phyloP scores from a whole-genome alignment of 176 grass and related monocot genomes.

The Cenchrus fungigraminus region DNA sequence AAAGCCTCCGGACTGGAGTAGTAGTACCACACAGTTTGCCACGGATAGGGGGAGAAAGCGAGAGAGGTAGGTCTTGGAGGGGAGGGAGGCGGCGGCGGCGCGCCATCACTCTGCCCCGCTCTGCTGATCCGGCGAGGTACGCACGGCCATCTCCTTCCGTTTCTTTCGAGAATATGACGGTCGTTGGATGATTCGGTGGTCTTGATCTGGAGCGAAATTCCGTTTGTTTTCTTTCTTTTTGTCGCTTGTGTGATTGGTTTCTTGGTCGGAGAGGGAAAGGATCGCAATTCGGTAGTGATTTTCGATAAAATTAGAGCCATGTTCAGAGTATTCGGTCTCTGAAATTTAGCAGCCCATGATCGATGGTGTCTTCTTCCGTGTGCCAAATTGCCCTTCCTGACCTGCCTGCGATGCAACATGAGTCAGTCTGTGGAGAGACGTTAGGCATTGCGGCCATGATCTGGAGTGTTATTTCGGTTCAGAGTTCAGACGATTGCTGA shows the following conservation, averaged over 20 bases:
- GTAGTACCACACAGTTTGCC: slow-evolving; percentile 8
- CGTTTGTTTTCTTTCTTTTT: neutral
- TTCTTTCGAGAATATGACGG: neutral
- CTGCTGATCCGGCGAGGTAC: slow-evolving; percentile 34
- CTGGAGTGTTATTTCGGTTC: neutral
- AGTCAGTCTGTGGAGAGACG: neutral
- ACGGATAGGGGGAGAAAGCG: neutral
- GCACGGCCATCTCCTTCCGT: neutral
- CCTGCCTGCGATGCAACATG: neutral
- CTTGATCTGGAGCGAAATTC: neutral
- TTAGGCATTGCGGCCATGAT: neutral
- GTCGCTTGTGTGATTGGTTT: neutral
- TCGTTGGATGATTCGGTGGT: neutral
- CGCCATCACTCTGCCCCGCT: slow-evolving; percentile 23
- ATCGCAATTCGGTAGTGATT: neutral
- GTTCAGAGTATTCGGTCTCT: neutral
- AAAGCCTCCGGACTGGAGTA: slow-evolving; percentile 24
- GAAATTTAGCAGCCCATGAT: neutral
- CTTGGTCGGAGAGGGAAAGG: neutral
- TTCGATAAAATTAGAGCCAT: neutral
- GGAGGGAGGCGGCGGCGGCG: neutral
- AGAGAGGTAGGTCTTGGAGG: neutral
- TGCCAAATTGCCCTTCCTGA: neutral
- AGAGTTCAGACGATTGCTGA: neutral
- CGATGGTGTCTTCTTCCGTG: neutral